Base-by-base conservation (phyloP, 768 basidiomycete species). In the Phylloporus sp. region DNA sequence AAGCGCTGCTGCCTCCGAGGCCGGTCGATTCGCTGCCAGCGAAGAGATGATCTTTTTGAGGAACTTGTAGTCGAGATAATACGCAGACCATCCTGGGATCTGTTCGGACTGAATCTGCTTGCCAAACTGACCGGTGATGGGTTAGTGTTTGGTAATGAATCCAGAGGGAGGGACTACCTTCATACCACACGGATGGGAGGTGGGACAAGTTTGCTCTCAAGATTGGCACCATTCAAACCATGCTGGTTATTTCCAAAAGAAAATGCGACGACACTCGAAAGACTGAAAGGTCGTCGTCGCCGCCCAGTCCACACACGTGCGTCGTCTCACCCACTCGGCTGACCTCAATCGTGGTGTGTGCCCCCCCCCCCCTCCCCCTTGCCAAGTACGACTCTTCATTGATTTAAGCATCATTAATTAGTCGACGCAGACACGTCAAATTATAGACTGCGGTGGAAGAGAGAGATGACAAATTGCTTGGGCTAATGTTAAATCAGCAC, bases 41-140 rank as follows among this genome's bases (percentile, higher is more conserved):
- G 95, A 97, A 54, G 95, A 95, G 63, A 99, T 94, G 63, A 98
- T 97, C 80, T 98, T 93, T 75, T 97, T 97, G 68, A 97, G 79
- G 62, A 88, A 88, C 76, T 99, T 99, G 81, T 99, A 99, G 74
- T 98, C 95, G 53, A 97, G 83, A 73, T 98, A 98, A 75, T 91
- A 91, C 38, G 77, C 68, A 26, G 91, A 91, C 95, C 95, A 99
- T 74, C 95, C 95, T 46, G 95, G 94, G 49, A 97, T 85, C 75
- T 97, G 93, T 69, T 95, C 89, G 27, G 88, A 84, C 70, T 93
- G 94, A 56, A 99, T 93, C 55, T 92, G 88, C 77, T 99, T 99
- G 62, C 97, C 97, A 71, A 99, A 99, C 95, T 98, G 66, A 36
- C 49, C 5, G 24, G n/a, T 32, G n/a, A 43, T n/a, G 48, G 20